Percentiles rank a stretch among this genome's conserved stretches.
Evolutionary conservation across 768 basidiomycete species (phyloP).

Genomic region (Lactifluus subvellereus): DNA sequence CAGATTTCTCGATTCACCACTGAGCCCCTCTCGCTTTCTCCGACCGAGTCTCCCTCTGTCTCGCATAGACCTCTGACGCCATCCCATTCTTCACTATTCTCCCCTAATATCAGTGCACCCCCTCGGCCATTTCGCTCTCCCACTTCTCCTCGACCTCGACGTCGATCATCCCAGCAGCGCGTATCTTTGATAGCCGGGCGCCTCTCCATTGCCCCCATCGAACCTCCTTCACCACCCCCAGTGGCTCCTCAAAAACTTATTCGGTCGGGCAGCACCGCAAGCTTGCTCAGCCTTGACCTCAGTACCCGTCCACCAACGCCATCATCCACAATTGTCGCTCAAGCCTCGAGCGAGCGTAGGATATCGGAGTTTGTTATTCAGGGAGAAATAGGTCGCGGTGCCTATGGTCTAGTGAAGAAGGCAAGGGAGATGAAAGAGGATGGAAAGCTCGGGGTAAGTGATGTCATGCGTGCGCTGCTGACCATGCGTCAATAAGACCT

Average conservation of each 20-base stretch:
- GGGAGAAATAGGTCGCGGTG: constrained; percentile 86
- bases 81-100: constrained; percentile 25
- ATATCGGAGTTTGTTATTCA: constrained; percentile 86
- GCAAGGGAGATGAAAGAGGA: constrained; percentile 71
- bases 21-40: constrained; percentile 30
- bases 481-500: constrained; percentile 25
- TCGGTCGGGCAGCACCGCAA: constrained; percentile 58
- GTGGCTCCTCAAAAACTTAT: constrained; percentile 55
- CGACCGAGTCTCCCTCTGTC: constrained; percentile 27
- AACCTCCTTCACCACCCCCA: constrained; percentile 62
- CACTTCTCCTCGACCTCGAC: constrained; percentile 58
- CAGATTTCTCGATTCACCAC: constrained; percentile 25
- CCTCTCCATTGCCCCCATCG: constrained; percentile 70
- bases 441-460: constrained; percentile 77
- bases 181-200: constrained; percentile 81
- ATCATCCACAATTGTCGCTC: constrained; percentile 38
- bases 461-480: constrained; percentile 15
- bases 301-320: constrained; percentile 66
- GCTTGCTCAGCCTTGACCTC: constrained; percentile 51
- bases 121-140: constrained; percentile 38
- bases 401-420: constrained; percentile 91
- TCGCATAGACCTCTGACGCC: constrained; percentile 28
- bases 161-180: constrained; percentile 78
- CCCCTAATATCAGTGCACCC: constrained; percentile 31
- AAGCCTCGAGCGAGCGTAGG: constrained; percentile 50